Conservation (phyloP, 805 yeast genomes). For the Pichia cephalocereana region DNA sequence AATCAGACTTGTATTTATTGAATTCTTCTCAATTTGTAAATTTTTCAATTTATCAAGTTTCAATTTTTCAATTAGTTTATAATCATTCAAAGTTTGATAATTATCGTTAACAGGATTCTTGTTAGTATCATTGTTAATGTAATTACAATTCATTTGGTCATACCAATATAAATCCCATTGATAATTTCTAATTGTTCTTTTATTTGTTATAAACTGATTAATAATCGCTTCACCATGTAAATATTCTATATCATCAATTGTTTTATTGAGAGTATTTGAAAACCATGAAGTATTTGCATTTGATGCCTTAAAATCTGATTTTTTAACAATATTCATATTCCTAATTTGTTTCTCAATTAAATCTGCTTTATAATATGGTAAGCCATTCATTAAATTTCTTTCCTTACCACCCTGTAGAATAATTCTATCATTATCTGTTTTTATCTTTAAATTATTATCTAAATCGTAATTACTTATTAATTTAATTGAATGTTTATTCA, state of each 20-base stretch:
- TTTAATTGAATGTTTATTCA: slow-evolving; percentile 9
- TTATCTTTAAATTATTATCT: background rate
- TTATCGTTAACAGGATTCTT: background rate
- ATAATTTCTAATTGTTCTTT: slow-evolving; percentile 31
- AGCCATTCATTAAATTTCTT: slow-evolving; percentile 28
- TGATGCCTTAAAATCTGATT: slow-evolving; percentile 17
- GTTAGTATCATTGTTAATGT: slow-evolving; percentile 4
- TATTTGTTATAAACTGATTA: slow-evolving; percentile 34
- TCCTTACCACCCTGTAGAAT: slow-evolving; percentile 5
- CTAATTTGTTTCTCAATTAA: slow-evolving; percentile 19
- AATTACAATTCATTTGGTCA: slow-evolving; percentile 31
- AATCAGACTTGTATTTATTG: slow-evolving; percentile 1
- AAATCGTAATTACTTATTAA: slow-evolving; percentile 6
- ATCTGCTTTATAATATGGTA: slow-evolving; percentile 32
- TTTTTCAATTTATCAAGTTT: slow-evolving; percentile 1
- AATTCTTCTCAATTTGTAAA: background rate
- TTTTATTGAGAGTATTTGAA: slow-evolving; percentile 21
- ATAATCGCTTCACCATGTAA: slow-evolving; percentile 39
- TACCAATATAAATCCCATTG: slow-evolving; percentile 44
- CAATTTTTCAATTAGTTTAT: background rate
- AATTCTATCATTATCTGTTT: background rate
- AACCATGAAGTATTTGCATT: slow-evolving; percentile 22
- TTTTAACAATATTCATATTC: slow-evolving; percentile 20
- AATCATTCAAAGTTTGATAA: background rate
- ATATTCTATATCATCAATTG: slow-evolving; percentile 39